Percentiles rank a stretch among this genome's conserved stretches.
Conservation (phyloP, 768 basidiomycete species). For the Hysterangium stoloniferum region DNA sequence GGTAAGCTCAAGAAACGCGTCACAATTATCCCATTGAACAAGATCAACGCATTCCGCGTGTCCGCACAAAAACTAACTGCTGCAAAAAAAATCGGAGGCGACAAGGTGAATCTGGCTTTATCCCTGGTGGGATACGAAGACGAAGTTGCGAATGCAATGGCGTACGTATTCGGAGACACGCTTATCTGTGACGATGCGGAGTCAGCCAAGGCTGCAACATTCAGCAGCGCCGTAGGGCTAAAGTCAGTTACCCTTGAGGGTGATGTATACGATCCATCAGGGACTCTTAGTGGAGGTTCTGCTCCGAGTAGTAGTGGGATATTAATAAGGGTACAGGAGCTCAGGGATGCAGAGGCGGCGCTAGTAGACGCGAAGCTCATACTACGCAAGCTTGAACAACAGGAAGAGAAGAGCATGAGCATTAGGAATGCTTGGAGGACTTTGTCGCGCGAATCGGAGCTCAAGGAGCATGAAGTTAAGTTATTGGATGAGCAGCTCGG, state of each 20-base stretch:
- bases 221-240: conserved; percentile 56
- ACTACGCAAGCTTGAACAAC: conserved; percentile 45
- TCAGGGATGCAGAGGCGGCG: conserved; percentile 58
- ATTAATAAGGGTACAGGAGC: conserved; percentile 76
- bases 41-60: conserved; percentile 63
- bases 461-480: conserved; percentile 81
- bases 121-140: conserved; percentile 76
- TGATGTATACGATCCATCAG: conserved; percentile 94
- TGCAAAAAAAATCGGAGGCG: conserved; percentile 52
- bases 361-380: conserved; percentile 41
- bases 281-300: conserved; percentile 87
- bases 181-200: conserved; percentile 86
- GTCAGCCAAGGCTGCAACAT: conserved; percentile 83
- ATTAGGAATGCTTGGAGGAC: conserved; percentile 55
- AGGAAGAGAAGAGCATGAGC: conserved; percentile 44
- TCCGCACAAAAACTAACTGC: conserved; percentile 72
- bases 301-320: conserved; percentile 69
- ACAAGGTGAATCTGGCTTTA: conserved; percentile 81
- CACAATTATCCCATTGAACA: conserved; percentile 90
- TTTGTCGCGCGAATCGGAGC: conserved; percentile 63
- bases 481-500: conserved; percentile 79
- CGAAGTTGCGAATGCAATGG: conserved; percentile 82
- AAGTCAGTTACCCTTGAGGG: conserved; percentile 91
- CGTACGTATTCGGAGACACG: conserved; percentile 89
- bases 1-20: conserved; percentile 78